Evolutionary conservation across 1,284 basidiomycete species (phyloP).

Genomic region (Ganoderma multipileum): DNA sequence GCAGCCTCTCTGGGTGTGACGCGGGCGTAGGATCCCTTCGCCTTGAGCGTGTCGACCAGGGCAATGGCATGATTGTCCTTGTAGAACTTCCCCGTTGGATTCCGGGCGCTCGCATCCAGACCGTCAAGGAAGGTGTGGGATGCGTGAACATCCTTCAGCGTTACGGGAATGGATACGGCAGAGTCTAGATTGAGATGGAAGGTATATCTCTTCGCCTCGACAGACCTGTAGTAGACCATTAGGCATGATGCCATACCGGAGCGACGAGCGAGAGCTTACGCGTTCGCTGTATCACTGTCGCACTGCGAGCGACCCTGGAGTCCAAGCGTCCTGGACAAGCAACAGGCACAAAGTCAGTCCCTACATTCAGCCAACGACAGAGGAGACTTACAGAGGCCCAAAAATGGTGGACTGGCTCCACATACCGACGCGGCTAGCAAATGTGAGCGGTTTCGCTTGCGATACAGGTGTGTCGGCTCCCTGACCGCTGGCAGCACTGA

Average conservation of each 20-base stretch:
- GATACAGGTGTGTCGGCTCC: not conserved
- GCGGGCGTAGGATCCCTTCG: conserved; percentile 34
- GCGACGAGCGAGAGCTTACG: conserved; percentile 11
- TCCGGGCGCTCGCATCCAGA: conserved; percentile 23
- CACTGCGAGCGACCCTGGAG: conserved; percentile 4
- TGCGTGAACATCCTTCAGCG: conserved; percentile 35
- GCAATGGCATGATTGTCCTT: conserved; percentile 32
- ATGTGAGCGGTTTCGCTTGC: conserved; percentile 25
- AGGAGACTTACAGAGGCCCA: conserved; percentile 42
- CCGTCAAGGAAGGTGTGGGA: conserved; percentile 24
- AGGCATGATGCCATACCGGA: not conserved
- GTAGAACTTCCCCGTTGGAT: conserved; percentile 40
- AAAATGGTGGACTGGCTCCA: conserved; percentile 43
- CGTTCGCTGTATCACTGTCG: conserved; percentile 1
- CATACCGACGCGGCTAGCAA: conserved; percentile 22
- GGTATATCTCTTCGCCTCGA: conserved; percentile 10
- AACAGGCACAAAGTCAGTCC: not conserved
- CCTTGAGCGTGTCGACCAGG: conserved; percentile 30
- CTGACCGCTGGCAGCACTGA: not conserved
- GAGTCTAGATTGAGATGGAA: conserved; percentile 33
- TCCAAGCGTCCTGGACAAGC: conserved; percentile 14
- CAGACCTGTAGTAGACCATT: conserved; percentile 6
- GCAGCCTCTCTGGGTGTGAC: conserved; percentile 24
- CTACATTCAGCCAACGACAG: not conserved
- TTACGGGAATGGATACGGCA: conserved; percentile 30